Evolutionary conservation across 345 rosid genomes (phyloP).

Genomic region (Heritiera littoralis): DNA sequence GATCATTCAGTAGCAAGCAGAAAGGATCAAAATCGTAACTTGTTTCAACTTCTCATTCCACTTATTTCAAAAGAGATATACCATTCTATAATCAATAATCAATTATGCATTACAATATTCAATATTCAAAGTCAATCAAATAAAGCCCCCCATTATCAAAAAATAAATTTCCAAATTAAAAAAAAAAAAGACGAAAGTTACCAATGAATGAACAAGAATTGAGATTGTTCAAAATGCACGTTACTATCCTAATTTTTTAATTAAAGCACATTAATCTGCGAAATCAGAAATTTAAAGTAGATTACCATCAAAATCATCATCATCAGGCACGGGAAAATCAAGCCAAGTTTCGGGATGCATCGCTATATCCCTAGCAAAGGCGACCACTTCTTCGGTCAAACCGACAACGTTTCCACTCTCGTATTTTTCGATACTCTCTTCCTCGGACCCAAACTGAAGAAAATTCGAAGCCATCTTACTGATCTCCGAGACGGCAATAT

Average conservation of each 20-base stretch:
- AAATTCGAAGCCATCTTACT: conserved; percentile 57
- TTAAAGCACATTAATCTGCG: not conserved
- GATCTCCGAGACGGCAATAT: conserved; percentile 66
- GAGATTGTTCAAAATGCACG: not conserved
- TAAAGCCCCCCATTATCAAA: not conserved
- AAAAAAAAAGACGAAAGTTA: not conserved
- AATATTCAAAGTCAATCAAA: not conserved
- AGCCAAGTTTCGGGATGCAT: conserved; percentile 98
- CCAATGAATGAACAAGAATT: not conserved
- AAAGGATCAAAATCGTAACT: not conserved
- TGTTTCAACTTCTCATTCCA: not conserved
- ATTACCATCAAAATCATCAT: conserved; percentile 70
- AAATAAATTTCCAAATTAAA: not conserved
- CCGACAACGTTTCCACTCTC: conserved; percentile 59
- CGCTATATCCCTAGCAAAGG: conserved; percentile 79
- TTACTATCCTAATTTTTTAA: not conserved
- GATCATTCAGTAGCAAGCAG: not conserved
- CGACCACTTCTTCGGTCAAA: conserved; percentile 77
- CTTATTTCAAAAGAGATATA: not conserved
- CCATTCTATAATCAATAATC: not conserved
- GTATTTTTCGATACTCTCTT: conserved; percentile 40
- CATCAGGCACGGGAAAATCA: conserved; percentile 73
- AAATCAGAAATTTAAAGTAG: not conserved
- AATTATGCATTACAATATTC: too few species aligned
- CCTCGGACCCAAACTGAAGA: conserved; percentile 59